Base-by-base conservation (phyloP, 306 rosid genomes). In the Rubus idaeus region DNA sequence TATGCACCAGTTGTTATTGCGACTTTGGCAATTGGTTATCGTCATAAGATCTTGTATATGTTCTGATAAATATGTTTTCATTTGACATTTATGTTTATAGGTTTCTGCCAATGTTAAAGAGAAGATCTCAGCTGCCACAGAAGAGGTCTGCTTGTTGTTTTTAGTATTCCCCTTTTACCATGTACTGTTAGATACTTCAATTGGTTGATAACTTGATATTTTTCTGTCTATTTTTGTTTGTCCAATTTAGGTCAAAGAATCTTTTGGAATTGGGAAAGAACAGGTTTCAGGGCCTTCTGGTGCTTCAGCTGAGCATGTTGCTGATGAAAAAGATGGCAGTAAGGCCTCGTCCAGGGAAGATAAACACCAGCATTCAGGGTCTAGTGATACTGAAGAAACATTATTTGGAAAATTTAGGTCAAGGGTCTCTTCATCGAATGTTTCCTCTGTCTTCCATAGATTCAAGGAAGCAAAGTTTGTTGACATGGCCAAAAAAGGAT, bases 121-220 rank as follows among this genome's bases (percentile, higher is more conserved):
- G 89, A 95, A 89, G 88, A 79, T 95, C 73, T 84, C 96, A 14
- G 88, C 88, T 83, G 94, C 99, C 80, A 79, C 91, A 40, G 99
- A 86, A 77, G 97, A 95, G 94, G 98, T 90, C 9, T 60, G 90
- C 83, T 49, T 67, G 68, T 55, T 75, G 60, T 70, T 68, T 80
- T 71, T 47, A 30, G 37, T 80, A 56, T 74, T 16, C 8, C 40
- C 73, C 30, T 26, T 45, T 76, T 23, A 20, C 39, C 49, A 70
- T 82, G 77, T 41, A 45, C 74, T 67, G 44, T 61, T 53, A 53
- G 3, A 26, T 75, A 30, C 49, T 67, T 78, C 8, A 16, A 40
- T 41, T 41, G 42, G 75, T 42, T 57, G 52, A n/a, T n/a, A n/a
- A n/a, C n/a, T n/a, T n/a, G n/a, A 66, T 13, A 52, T 58, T 60